Base-by-base conservation (phyloP, 2,329 filamentous ascomycete genomes). In the Xylariales sp. region DNA sequence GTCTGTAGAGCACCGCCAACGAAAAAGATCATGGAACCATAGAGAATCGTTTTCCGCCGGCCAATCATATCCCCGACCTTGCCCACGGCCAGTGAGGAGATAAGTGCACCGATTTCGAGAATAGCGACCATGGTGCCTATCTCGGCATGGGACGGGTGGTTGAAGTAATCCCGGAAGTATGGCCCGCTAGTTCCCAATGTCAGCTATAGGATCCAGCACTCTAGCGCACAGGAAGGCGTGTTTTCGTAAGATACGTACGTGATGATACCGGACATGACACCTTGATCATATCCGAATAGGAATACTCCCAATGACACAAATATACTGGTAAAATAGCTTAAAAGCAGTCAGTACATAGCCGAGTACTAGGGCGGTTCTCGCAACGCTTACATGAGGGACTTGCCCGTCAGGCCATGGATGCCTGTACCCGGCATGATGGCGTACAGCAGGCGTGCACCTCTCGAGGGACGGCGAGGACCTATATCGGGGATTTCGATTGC, bases 111-210 rank as follows among this genome's bases (percentile, higher is more conserved):
- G 40, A 97, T 73, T 67, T 96, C 91, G 45, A 98, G 77, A 55
- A 98, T 97, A 51, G 93, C 91, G 44, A 98, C 93, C 84, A 97
- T 97, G 20, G 90, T 97, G 45, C 91, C 93, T 45, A 98, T 83
- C 61, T 95, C 81, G 34, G 89, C 88, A 54, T 80, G 79, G 18
- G 87, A 84, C 15, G 93, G 93, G 55, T 97, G 82, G 56, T 90
- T 74, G 66, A 98, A 97, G 63, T 95, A 95, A 60, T 90, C 81
- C 62, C 84, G 87, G 62, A 98, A 98, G 63, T 85, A 86, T 8
- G 80, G 76, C 49, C 90, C 90, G 44, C 90, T 96, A 24, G 16
- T 24, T 5, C 34, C 15, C 22, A 11, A 11, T 5, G 15, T 20
- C 21, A 19, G 33, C 15, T 18, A 36, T 36, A n/a, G n/a, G n/a